Evolutionary conservation across 1,284 basidiomycete species (phyloP), one percentile per base, ranked within the genome.

Genomic region (Apiotrichum gamsii): DNA sequence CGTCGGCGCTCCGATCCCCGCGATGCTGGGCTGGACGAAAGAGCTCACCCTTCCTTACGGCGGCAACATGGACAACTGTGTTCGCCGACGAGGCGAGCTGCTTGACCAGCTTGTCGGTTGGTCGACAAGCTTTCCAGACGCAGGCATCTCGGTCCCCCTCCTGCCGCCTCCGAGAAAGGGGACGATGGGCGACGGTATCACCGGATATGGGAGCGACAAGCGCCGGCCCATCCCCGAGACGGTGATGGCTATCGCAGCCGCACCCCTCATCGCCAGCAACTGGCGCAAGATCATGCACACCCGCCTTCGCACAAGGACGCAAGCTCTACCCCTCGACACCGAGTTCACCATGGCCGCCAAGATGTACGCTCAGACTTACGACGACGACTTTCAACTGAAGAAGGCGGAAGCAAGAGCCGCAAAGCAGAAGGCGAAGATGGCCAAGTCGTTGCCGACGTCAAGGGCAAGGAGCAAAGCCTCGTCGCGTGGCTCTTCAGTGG

Each of bases 191-290:
- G 47, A 61, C 30, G 64, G 62, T 2, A 18, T 57, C 8, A 15
- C 14, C 0, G 54, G 51, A 5, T 55, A 45, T 10, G 42, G 32
- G 2, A 50, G 52, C 29, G 62, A 65, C 36, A 36, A 39, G n/a
- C 51, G 62, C 10, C 54, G 64, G 28, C 30, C 51, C 1, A 57
- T 68, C 5, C 65, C 65, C 1, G 56, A 59, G 18, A 24, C 16
- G 10, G 54, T 53, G 15, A 61, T 65, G 47, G 55, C 57, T 2
- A 51, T 48, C 5, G 51, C 54, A 1, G 52, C 52, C 4, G 59
- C 51, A 3, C 52, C 55, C 0, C 35, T 57, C 10, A 47, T 68
- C 1, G 54, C 58, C 1, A 30, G 38, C 4, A 35, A 62, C 31
- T 68, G 65, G 65, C 43, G 40, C 11, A 36, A 29, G 10, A 51